Percentiles rank a stretch among this genome's conserved stretches.
These are phyloP conservation scores for Claviceps sorghi DNA, from an alignment of 2,329 filamentous ascomycete species.

Conservation along the genomic window DNA sequence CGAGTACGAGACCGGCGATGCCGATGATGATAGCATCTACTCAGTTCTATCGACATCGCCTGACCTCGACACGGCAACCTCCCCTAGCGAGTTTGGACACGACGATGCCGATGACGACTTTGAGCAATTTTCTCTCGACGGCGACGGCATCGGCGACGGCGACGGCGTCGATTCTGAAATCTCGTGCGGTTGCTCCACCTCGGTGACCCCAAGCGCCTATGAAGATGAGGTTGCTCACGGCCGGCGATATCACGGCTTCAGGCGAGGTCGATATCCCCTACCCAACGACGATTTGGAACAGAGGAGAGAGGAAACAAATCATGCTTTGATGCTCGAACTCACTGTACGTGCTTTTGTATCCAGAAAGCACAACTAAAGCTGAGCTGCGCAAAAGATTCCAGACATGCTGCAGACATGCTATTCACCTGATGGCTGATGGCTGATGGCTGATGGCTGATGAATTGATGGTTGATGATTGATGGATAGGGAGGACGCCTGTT, in stretches of 20 bases:
- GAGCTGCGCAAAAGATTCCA: background rate
- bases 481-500: slow-evolving; percentile 24
- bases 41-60: slow-evolving; percentile 16
- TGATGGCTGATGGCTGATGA: background rate
- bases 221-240: slow-evolving; percentile 20
- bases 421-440: background rate
- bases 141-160: slow-evolving; percentile 8
- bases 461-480: background rate
- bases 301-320: slow-evolving; percentile 29
- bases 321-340: slow-evolving; percentile 30
- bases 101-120: slow-evolving; percentile 15
- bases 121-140: slow-evolving; percentile 13
- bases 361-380: background rate
- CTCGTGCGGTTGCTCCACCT: slow-evolving; percentile 18
- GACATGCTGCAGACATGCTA: background rate
- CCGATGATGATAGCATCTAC: slow-evolving; percentile 14
- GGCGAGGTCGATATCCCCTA: slow-evolving; percentile 29
- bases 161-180: slow-evolving; percentile 12
- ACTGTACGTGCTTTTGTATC: slow-evolving; percentile 13
- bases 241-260: slow-evolving; percentile 29
- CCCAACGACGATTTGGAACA: slow-evolving; percentile 33
- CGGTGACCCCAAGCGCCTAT: slow-evolving; percentile 19
- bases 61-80: slow-evolving; percentile 12
- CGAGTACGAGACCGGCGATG: slow-evolving; percentile 4
- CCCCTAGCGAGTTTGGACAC: slow-evolving; percentile 11